Conservation (phyloP, 1,139 yeast genomes). For the Blastobotrys petasosporus region DNA sequence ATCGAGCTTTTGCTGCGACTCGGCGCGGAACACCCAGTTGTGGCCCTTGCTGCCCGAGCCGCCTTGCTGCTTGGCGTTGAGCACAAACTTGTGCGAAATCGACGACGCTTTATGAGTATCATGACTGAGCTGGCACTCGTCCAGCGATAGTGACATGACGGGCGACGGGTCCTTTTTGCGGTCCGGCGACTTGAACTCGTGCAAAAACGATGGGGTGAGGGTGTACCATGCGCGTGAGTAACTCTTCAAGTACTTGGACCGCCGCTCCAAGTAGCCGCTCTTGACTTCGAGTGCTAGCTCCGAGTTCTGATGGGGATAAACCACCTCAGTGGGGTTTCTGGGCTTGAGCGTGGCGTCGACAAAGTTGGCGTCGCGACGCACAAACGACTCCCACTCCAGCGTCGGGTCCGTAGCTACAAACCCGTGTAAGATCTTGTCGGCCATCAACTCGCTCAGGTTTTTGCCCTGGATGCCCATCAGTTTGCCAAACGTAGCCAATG, state of each 20-base stretch:
- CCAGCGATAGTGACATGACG: conserved; percentile 75
- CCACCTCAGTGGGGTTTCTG: conserved; percentile 57
- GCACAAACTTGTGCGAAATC: conserved; percentile 71
- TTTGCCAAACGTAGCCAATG: conserved; percentile 65
- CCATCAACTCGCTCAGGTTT: conserved; percentile 38
- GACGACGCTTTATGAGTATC: conserved; percentile 49
- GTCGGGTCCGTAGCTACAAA: conserved; percentile 71
- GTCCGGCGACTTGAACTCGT: conserved; percentile 83
- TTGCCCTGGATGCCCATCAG: conserved; percentile 29
- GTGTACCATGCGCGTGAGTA: conserved; percentile 90
- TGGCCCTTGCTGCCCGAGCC: conserved; percentile 61
- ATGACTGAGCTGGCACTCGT: conserved; percentile 74
- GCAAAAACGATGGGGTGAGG: conserved; percentile 78
- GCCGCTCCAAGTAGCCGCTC: conserved; percentile 78
- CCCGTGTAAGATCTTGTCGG: conserved; percentile 65
- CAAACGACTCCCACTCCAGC: conserved; percentile 86
- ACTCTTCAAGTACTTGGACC: conserved; percentile 84
- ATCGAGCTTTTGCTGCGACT: conserved; percentile 69
- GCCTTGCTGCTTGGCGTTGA: conserved; percentile 55
- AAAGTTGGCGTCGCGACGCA: conserved; percentile 67
- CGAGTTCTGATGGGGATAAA: conserved; percentile 63
- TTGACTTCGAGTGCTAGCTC: conserved; percentile 66
- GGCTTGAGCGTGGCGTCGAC: conserved; percentile 69
- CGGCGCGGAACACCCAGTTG: conserved; percentile 89
- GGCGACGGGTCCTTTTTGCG: conserved; percentile 82